phyloP scores from a whole-genome alignment of 225 moss, liverwort and hornwort genomes.

The Lunularia cruciata region DNA sequence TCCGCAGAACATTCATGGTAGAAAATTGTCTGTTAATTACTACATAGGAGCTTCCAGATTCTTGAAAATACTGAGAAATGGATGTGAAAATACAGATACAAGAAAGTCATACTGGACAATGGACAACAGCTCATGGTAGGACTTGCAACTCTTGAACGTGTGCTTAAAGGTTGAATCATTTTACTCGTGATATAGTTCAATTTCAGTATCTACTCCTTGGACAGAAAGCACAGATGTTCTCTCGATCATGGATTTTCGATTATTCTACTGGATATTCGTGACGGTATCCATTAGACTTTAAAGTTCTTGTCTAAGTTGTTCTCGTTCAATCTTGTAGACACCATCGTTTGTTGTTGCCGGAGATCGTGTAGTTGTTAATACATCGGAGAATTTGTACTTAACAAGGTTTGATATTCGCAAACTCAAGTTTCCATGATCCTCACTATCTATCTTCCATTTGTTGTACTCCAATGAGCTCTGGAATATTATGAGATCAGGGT shows the following conservation, averaged over 20 bases:
- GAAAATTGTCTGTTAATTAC: neutral
- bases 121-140: constrained; percentile 73
- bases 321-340: constrained; percentile 43
- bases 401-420: constrained; percentile 66
- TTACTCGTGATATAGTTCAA: no score
- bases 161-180: neutral
- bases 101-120: constrained; percentile 77
- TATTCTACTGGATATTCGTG: neutral
- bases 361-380: constrained; percentile 79
- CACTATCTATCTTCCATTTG: no score
- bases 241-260: neutral
- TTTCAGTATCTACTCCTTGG: neutral
- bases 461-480: no score
- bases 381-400: constrained; percentile 71
- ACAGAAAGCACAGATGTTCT: neutral
- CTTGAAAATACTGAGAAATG: neutral
- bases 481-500: no score
- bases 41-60: neutral
- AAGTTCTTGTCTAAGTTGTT: neutral
- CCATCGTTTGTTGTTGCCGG: constrained; percentile 83
- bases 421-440: no score
- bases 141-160: neutral
- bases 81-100: constrained; percentile 53
- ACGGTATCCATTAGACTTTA: neutral
- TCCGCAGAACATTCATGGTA: neutral